Evolutionary conservation across 768 basidiomycete species (phyloP).

Genomic region (Hygrocybe punicea): DNA sequence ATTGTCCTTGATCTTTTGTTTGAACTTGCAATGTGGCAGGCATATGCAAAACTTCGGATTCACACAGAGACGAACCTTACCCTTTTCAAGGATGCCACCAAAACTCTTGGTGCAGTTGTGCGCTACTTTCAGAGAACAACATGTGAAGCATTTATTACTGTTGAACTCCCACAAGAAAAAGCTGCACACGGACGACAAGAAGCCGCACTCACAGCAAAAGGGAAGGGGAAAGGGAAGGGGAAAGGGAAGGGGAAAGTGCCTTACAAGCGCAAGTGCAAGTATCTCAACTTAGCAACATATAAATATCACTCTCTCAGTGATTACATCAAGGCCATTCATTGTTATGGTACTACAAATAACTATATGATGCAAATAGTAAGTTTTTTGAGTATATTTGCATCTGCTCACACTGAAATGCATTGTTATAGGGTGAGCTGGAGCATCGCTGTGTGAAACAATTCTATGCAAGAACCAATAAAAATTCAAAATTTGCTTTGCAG

Average conservation of each 20-base stretch:
- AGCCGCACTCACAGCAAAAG: conserved; percentile 5
- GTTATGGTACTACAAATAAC: conserved; percentile 9
- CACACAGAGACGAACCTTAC: conserved; percentile 28
- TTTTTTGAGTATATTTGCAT: conserved; percentile 13
- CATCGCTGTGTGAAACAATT: background rate
- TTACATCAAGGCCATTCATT: conserved; percentile 16
- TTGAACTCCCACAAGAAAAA: conserved; percentile 10
- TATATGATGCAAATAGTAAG: conserved; percentile 12
- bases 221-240: conserved; percentile 13
- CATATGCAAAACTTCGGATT: conserved; percentile 32
- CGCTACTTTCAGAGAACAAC: conserved; percentile 22
- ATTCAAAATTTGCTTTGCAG: background rate
- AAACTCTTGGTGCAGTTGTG: conserved; percentile 30
- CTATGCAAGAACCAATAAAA: background rate
- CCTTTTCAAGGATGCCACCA: conserved; percentile 24
- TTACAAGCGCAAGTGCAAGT: background rate
- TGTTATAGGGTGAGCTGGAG: background rate
- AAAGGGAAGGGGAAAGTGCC: background rate
- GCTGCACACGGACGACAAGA: conserved; percentile 12
- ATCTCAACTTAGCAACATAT: conserved; percentile 8
- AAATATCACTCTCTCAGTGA: conserved; percentile 25
- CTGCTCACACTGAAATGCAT: conserved; percentile 14
- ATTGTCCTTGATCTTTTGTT: conserved; percentile 26
- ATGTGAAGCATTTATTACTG: conserved; percentile 13
- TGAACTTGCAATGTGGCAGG: conserved; percentile 32